These are phyloP conservation scores for Ganoderma resinaceum DNA, from an alignment of 1,284 basidiomycete species.

Conservation along the genomic window DNA sequence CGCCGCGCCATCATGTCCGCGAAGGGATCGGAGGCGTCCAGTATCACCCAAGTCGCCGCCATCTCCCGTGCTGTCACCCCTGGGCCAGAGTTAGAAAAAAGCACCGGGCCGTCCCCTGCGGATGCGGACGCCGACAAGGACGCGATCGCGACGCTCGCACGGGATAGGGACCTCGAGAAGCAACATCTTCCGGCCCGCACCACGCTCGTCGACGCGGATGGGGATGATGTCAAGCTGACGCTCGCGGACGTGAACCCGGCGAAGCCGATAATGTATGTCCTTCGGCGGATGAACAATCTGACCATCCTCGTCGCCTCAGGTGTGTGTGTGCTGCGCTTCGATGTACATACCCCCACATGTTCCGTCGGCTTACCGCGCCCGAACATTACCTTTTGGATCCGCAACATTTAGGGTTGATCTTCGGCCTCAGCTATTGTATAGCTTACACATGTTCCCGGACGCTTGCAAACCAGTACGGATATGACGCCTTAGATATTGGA, in stretches of 20 bases:
- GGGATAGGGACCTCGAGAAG: conserved; percentile 28
- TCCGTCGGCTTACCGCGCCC: background rate
- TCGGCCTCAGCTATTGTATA: conserved; percentile 74
- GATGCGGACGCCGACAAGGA: conserved; percentile 11
- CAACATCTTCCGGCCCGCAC: conserved; percentile 20
- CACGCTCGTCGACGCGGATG: background rate
- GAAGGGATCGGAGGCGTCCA: conserved; percentile 27
- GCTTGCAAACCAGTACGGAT: conserved; percentile 68
- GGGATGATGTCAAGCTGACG: conserved; percentile 59
- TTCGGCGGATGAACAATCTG: conserved; percentile 72
- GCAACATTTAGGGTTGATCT: conserved; percentile 62
- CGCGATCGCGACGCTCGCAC: conserved; percentile 17
- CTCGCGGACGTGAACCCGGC: conserved; percentile 79
- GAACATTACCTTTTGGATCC: background rate
- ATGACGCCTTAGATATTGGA: conserved; percentile 76
- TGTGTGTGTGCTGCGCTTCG: conserved; percentile 38
- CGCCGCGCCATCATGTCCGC: conserved; percentile 33
- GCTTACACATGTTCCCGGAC: conserved; percentile 79
- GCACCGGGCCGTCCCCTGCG: background rate
- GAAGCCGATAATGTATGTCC: conserved; percentile 61
- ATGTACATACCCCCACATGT: background rate
- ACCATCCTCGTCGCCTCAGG: conserved; percentile 75
- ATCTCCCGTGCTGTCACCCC: conserved; percentile 22
- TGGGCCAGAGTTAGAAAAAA: background rate
- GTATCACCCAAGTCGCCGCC: conserved; percentile 29